phyloP scores from a whole-genome alignment of 23 red algal species.

The Gracilaria gracilis region DNA sequence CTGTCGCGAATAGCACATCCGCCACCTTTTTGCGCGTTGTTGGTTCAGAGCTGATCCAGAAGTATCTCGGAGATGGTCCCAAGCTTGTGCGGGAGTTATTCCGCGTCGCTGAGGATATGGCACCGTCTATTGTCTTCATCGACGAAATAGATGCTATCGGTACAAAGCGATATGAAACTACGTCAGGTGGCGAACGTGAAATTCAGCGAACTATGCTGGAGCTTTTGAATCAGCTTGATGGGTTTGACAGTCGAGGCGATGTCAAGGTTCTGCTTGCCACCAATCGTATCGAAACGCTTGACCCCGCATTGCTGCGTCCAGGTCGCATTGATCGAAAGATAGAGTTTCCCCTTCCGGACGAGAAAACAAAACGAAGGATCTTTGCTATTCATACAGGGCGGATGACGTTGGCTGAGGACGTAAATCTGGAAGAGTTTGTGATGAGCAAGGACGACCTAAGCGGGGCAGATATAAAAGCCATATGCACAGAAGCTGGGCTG shows the following conservation, averaged over 20 bases:
- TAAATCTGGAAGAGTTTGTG: slow-evolving; percentile 97
- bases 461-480: slow-evolving; percentile 99
- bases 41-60: slow-evolving; percentile 98
- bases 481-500: slow-evolving; percentile 98
- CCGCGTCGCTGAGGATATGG: slow-evolving; percentile 96
- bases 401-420: slow-evolving; percentile 98
- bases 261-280: slow-evolving; percentile 98
- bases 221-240: slow-evolving; percentile 99
- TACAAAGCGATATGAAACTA: slow-evolving; percentile 98
- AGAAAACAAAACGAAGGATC: slow-evolving; percentile 98
- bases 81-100: slow-evolving; percentile 99
- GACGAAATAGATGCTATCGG: slow-evolving; percentile 99
- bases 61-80: slow-evolving; percentile 98
- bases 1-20: slow-evolving; percentile 97
- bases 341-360: slow-evolving; percentile 99
- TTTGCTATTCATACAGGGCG: slow-evolving; percentile 95
- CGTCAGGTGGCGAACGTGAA: slow-evolving; percentile 96
- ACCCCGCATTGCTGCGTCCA: slow-evolving; percentile 96
- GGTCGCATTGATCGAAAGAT: slow-evolving; percentile 99
- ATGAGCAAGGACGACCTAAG: slow-evolving; percentile 96
- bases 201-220: slow-evolving; percentile 99
- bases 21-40: slow-evolving; percentile 97
- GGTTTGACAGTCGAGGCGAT: slow-evolving; percentile 95
- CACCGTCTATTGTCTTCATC: slow-evolving; percentile 99
- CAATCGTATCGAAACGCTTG: slow-evolving; percentile 97